A percentile compares a stretch with the other conserved stretches of the same genome.
Conservation (phyloP, 169 alveolate species). For the Plasmodium gonderi region DNA sequence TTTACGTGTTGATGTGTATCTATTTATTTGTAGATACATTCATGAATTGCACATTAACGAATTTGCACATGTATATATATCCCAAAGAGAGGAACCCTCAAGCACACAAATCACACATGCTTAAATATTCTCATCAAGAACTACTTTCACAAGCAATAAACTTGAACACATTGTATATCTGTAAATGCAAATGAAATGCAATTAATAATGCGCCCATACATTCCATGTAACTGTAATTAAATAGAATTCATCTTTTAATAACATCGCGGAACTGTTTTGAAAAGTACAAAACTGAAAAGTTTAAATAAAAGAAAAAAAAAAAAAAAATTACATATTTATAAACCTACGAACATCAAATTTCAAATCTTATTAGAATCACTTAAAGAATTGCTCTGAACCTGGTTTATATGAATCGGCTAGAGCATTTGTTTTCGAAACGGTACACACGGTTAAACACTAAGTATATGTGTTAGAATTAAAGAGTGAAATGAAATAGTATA, state of each 20-base stretch:
- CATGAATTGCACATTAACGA: neutral
- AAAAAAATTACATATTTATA: neutral
- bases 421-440: neutral
- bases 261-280: neutral
- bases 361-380: neutral
- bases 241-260: neutral
- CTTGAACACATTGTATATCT: neutral
- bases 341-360: too few species aligned
- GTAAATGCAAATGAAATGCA: neutral
- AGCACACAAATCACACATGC: neutral
- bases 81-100: too few species aligned
- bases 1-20: too few species aligned
- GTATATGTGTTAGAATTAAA: neutral
- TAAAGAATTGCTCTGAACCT: conserved; percentile 4
- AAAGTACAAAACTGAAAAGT: neutral
- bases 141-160: neutral
- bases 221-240: neutral
- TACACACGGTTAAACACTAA: neutral
- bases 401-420: neutral
- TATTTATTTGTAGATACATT: neutral
- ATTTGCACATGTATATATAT: neutral
- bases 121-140: neutral
- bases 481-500: neutral
- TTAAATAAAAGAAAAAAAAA: conserved; percentile 1
- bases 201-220: neutral